A percentile compares a stretch with the other conserved stretches of the same genome.
phyloP scores from a whole-genome alignment of 345 rosid genomes.

The Melaleuca quinquenervia region DNA sequence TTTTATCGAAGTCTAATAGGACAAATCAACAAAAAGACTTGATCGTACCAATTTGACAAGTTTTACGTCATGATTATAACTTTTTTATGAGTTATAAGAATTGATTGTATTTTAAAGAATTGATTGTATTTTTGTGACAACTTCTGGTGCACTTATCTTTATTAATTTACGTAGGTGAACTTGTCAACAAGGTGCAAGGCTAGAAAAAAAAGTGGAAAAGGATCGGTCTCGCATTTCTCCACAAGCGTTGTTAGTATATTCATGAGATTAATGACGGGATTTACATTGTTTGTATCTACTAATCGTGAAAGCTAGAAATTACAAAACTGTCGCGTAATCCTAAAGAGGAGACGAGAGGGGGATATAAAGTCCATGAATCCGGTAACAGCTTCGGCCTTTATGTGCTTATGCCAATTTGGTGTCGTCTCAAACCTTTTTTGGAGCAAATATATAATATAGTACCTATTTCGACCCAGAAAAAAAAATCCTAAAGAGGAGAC shows the following conservation, averaged over 20 bases:
- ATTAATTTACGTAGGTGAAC: neutral
- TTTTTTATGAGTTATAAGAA: neutral
- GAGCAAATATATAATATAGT: too few relatives aligned
- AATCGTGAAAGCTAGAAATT: neutral
- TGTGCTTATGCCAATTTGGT: too few relatives aligned
- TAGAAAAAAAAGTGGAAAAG: neutral
- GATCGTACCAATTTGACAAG: neutral
- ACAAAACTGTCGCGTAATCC: neutral
- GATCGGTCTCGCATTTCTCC: neutral
- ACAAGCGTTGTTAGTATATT: neutral
- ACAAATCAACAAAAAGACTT: neutral
- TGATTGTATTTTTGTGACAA: accelerated
- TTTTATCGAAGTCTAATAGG: accelerated
- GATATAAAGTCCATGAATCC: too few relatives aligned
- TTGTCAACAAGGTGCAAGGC: neutral
- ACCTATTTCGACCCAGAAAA: too few relatives aligned
- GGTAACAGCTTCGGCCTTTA: too few relatives aligned
- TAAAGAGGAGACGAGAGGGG: neutral
- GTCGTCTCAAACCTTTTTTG: too few relatives aligned
- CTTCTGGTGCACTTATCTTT: accelerated
- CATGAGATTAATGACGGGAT: neutral
- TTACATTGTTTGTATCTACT: neutral
- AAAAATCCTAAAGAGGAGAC: neutral
- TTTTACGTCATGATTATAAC: accelerated
- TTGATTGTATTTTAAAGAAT: neutral